A percentile compares a stretch with the other conserved stretches of the same genome.
These are phyloP conservation scores for Camptophora hylomeconis DNA, from an alignment of 2,329 filamentous ascomycete species.

Conservation along the genomic window DNA sequence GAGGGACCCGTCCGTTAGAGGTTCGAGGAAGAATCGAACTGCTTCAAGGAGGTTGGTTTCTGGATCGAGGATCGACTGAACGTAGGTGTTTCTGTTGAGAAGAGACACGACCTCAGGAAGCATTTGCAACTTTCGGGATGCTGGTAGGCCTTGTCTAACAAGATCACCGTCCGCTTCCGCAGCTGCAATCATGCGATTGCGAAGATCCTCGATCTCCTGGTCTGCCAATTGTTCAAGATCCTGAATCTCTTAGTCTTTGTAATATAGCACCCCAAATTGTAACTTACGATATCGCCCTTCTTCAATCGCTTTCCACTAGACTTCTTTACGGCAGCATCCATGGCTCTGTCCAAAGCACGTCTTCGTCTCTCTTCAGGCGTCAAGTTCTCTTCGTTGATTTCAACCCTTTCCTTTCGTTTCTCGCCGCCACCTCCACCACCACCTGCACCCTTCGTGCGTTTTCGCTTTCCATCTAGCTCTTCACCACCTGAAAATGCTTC, in stretches of 20 bases:
- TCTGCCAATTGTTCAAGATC: slow-evolving; percentile 86
- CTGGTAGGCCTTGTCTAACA: slow-evolving; percentile 65
- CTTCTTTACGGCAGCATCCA: slow-evolving; percentile 80
- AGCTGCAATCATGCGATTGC: slow-evolving; percentile 78
- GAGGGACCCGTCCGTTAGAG: slow-evolving; percentile 81
- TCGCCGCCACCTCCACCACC: slow-evolving; percentile 36
- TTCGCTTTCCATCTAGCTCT: slow-evolving; percentile 41
- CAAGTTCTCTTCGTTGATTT: slow-evolving; percentile 63
- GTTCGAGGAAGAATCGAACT: slow-evolving; percentile 94
- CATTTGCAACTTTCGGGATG: slow-evolving; percentile 84
- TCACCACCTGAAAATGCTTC: slow-evolving; percentile 38
- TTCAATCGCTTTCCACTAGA: slow-evolving; percentile 58
- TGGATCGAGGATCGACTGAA: slow-evolving; percentile 77
- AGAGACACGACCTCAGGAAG: slow-evolving; percentile 80
- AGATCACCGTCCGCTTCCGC: slow-evolving; percentile 77
- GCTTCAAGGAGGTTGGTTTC: slow-evolving; percentile 92
- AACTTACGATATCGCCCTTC: slow-evolving; percentile 73
- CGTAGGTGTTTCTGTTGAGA: slow-evolving; percentile 71
- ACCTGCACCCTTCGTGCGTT: slow-evolving; percentile 34
- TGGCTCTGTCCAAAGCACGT: slow-evolving; percentile 70
- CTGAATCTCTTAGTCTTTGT: slow-evolving; percentile 31
- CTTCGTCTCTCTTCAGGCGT: slow-evolving; percentile 59
- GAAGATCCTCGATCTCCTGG: slow-evolving; percentile 76
- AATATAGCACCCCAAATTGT: not conserved
- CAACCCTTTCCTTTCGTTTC: slow-evolving; percentile 39